Percentiles rank a stretch among this genome's conserved stretches.
These are phyloP conservation scores for Tuber indicum DNA, from an alignment of 495 filamentous ascomycete genomes.

Conservation along the genomic window DNA sequence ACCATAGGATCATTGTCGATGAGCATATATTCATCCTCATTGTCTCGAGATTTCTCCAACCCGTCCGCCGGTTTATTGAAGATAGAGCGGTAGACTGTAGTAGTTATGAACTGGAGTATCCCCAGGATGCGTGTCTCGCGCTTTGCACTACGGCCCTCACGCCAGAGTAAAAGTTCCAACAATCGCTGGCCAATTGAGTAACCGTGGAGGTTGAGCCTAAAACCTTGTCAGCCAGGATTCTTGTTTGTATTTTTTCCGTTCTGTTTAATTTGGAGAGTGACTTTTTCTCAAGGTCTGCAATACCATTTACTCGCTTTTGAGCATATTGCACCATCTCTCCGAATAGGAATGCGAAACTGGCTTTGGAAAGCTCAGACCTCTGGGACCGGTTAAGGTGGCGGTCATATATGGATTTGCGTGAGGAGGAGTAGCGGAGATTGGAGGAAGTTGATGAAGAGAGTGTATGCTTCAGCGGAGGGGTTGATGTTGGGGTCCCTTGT, in stretches of 20 bases:
- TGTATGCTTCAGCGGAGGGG: constrained; percentile 37
- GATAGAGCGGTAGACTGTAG: constrained; percentile 81
- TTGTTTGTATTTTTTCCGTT: not conserved
- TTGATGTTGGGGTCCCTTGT: constrained; percentile 35
- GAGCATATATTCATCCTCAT: constrained; percentile 95
- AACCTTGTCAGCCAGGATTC: constrained; percentile 4
- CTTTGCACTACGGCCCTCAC: constrained; percentile 60
- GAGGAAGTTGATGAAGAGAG: constrained; percentile 41
- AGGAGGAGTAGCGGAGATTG: constrained; percentile 87
- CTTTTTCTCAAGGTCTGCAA: constrained; percentile 89
- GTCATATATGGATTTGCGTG: constrained; percentile 96
- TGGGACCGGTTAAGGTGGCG: constrained; percentile 83
- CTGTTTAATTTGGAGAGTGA: constrained; percentile 40
- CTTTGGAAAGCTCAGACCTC: constrained; percentile 77
- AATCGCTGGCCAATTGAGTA: constrained; percentile 91
- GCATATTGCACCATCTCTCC: constrained; percentile 96
- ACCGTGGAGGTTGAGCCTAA: constrained; percentile 85
- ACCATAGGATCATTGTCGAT: constrained; percentile 94
- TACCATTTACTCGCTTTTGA: constrained; percentile 79
- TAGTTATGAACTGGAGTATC: constrained; percentile 89
- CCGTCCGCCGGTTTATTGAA: constrained; percentile 85
- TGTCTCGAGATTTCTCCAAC: constrained; percentile 78
- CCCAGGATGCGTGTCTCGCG: constrained; percentile 83
- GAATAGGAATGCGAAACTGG: constrained; percentile 93
- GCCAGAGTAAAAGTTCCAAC: constrained; percentile 86